These are phyloP conservation scores for Fusarium anthophilum DNA, from an alignment of 2,329 filamentous ascomycete species.

Conservation along the genomic window DNA sequence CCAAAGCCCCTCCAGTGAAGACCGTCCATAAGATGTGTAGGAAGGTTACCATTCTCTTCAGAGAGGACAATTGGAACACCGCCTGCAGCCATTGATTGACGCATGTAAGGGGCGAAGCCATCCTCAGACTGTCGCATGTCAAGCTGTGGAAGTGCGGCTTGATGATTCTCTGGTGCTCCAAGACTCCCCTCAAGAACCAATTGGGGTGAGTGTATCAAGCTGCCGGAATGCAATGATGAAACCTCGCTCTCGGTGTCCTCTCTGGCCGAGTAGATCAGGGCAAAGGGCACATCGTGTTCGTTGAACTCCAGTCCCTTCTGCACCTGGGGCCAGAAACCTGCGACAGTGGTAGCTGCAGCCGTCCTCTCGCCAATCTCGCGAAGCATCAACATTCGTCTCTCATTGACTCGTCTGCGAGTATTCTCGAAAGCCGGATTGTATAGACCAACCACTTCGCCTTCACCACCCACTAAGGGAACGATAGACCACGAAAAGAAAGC, in stretches of 20 bases:
- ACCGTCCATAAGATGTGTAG: slow-evolving; percentile 70
- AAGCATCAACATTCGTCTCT: slow-evolving; percentile 81
- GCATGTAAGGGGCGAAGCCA: slow-evolving; percentile 79
- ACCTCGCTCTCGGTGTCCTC: slow-evolving; percentile 78
- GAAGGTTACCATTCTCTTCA: slow-evolving; percentile 72
- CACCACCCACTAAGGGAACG: slow-evolving; percentile 77
- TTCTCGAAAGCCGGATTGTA: slow-evolving; percentile 88
- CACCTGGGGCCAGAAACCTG: slow-evolving; percentile 77
- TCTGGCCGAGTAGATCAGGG: slow-evolving; percentile 77
- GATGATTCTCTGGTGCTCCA: slow-evolving; percentile 73
- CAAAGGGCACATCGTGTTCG: slow-evolving; percentile 79
- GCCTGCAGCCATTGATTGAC: slow-evolving; percentile 74
- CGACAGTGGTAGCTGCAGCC: slow-evolving; percentile 75
- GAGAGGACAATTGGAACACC: slow-evolving; percentile 74
- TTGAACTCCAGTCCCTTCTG: slow-evolving; percentile 76
- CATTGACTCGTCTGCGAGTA: slow-evolving; percentile 79
- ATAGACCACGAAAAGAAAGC: slow-evolving; percentile 86
- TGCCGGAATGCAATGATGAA: slow-evolving; percentile 76
- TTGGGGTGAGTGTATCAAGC: slow-evolving; percentile 67
- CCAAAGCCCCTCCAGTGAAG: slow-evolving; percentile 77
- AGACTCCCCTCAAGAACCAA: slow-evolving; percentile 77
- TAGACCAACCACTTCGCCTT: slow-evolving; percentile 78
- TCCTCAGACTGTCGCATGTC: slow-evolving; percentile 75
- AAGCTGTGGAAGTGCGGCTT: slow-evolving; percentile 66
- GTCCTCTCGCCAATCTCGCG: slow-evolving; percentile 81